Evolutionary conservation across 805 yeast genomes (phyloP).

Genomic region (Priceomyces melissophilus): DNA sequence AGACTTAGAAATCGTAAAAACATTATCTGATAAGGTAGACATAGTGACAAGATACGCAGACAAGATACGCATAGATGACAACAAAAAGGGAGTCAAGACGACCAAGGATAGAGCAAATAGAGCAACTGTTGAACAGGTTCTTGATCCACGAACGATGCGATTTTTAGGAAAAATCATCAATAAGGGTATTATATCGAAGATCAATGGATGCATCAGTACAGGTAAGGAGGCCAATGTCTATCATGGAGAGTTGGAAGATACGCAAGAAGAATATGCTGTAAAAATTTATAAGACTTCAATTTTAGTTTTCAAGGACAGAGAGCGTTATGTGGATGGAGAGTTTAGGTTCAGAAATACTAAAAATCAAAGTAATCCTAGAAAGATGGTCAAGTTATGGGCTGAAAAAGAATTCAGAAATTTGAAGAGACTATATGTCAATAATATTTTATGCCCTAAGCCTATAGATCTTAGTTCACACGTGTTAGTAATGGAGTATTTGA

Average conservation of each 20-base stretch:
- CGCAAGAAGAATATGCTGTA: conserved; percentile 66
- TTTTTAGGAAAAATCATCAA: conserved; percentile 79
- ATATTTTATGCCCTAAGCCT: conserved; percentile 94
- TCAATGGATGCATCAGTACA: conserved; percentile 92
- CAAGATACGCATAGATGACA: conserved; percentile 61
- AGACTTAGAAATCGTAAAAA: conserved; percentile 8
- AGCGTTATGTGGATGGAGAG: conserved; percentile 94
- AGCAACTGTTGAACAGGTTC: conserved; percentile 94
- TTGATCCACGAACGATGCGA: conserved; percentile 89
- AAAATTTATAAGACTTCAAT: conserved; percentile 96
- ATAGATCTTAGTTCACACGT: conserved; percentile 85
- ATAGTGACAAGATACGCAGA: conserved; percentile 62
- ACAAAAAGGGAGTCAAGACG: conserved; percentile 54
- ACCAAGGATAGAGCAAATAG: conserved; percentile 84
- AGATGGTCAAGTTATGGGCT: conserved; percentile 98
- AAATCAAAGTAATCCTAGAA: conserved; percentile 86
- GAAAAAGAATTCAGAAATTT: conserved; percentile 94
- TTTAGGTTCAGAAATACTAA: conserved; percentile 85
- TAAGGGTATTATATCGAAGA: conserved; percentile 76
- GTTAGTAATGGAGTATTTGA: conserved; percentile 87
- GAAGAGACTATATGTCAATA: conserved; percentile 71
- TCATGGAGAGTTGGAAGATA: conserved; percentile 60
- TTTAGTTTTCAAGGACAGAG: conserved; percentile 94
- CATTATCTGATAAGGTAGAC: conserved; percentile 37
- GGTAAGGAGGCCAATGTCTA: conserved; percentile 99